Evolutionary conservation across 305 asterid species (phyloP).

Genomic region (Solanum aculeatissimum): DNA sequence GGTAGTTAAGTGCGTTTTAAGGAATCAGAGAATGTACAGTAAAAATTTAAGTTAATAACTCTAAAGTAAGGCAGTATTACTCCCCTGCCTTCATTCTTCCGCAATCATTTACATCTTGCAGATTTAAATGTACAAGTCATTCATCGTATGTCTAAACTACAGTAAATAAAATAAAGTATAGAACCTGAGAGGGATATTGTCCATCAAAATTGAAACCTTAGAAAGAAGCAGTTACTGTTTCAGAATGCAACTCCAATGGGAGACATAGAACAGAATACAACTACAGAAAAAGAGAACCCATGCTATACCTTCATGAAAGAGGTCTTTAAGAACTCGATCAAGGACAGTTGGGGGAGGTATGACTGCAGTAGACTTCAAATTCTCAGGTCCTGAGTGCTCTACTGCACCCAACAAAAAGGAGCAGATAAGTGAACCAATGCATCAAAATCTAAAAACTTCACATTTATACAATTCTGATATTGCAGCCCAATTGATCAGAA

Average conservation of each 20-base stretch:
- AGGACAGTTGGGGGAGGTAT: conserved; percentile 99
- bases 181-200: not conserved
- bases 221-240: not conserved
- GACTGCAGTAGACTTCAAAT: conserved; percentile 62
- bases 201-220: not conserved
- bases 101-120: not conserved
- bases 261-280: not conserved
- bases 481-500: not conserved
- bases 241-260: not conserved
- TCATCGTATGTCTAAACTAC: not conserved
- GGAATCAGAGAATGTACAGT: not conserved
- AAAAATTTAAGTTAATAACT: not conserved
- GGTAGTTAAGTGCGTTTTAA: not conserved
- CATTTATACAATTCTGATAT: not conserved
- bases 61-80: not conserved
- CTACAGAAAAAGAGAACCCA: not conserved
- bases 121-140: not conserved
- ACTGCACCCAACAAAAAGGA: conserved; percentile 15
- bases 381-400: conserved; percentile 55
- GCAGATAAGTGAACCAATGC: not conserved
- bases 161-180: not conserved
- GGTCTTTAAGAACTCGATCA: conserved; percentile 94
- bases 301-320: conserved; percentile 64
- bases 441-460: not conserved
- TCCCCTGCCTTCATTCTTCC: not conserved